Evolutionary conservation across 2,329 filamentous ascomycete genomes (phyloP), one percentile per base, ranked within the genome.

Genomic region (Xylaria digitata): DNA sequence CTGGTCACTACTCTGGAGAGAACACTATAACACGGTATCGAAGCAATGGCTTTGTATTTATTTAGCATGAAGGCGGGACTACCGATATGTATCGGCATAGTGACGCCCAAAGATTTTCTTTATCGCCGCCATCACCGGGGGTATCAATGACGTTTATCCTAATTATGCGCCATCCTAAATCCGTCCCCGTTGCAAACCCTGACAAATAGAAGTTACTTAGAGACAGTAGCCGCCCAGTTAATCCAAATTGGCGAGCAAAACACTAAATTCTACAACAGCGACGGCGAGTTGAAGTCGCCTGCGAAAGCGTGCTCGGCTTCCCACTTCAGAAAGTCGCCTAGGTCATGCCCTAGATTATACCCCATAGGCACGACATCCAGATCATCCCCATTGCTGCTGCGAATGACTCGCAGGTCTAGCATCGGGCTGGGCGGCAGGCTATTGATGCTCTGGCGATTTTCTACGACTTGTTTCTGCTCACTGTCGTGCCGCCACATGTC

Each of bases 291-390:
- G 59, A 75, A 76, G 30, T 75, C 74, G n/a, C 74, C 75, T 8
- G 73, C 74, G 63, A 80, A 83, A 1, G 83, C 82, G 61, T 86
- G 79, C 70, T 87, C 82, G 3, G 83, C 78, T 75, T 87, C 86
- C 86, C 86, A 89, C 61, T 78, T 81, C 54, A 89, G 73, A 70
- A 87, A 89, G 67, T 89, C 86, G 1, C 84, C 85, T 45, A 89
- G 73, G 72, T 89, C 87, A 67, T 88, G 85, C 11, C 83, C 82
- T 2, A 89, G 79, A 69, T 89, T 89, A 73, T 84, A 89, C 0
- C 86, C 86, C 87, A 89, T 89, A 0, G 86, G 84, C 60, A 86
- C 82, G 9, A 80, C 74, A 59, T 81, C 80, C 34, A 78, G 68
- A 61, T 80, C 80, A 48, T 80, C 78, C 26, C 79, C 79, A 42